Percentiles rank a stretch among this genome's conserved stretches.
These are phyloP conservation scores for Calvatia gigantea DNA, from an alignment of 768 basidiomycete genomes.

Conservation along the genomic window DNA sequence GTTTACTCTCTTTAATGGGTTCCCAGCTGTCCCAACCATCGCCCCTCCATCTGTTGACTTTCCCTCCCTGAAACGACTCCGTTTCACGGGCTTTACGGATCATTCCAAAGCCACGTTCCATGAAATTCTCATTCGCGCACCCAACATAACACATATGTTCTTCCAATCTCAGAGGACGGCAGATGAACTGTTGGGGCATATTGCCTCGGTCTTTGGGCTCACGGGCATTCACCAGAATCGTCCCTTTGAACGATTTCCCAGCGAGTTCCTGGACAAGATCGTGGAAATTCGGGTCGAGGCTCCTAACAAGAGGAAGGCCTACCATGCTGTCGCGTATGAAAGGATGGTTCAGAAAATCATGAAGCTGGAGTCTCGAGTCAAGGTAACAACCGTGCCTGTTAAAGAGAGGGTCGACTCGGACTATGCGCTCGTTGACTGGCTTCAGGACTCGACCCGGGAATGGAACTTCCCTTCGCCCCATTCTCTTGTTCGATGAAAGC, in stretches of 20 bases:
- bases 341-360: background rate
- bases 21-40: conserved; percentile 17
- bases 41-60: conserved; percentile 14
- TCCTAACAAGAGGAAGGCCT: conserved; percentile 6
- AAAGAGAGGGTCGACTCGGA: background rate
- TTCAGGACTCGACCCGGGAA: background rate
- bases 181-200: background rate
- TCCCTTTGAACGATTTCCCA: background rate
- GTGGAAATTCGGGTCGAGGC: conserved; percentile 1
- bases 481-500: background rate
- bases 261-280: background rate
- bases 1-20: conserved; percentile 24
- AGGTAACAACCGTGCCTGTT: background rate
- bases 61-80: conserved; percentile 20
- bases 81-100: conserved; percentile 19
- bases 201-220: background rate
- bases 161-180: background rate
- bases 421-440: conserved; percentile 4
- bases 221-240: background rate
- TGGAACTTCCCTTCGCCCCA: conserved; percentile 2
- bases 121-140: conserved; percentile 11
- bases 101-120: conserved; percentile 21
- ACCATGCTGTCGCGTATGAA: background rate
- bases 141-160: conserved; percentile 8
- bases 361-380: background rate